phyloP scores from a whole-genome alignment of 306 rosid species.

The Phaseolus lunatus region DNA sequence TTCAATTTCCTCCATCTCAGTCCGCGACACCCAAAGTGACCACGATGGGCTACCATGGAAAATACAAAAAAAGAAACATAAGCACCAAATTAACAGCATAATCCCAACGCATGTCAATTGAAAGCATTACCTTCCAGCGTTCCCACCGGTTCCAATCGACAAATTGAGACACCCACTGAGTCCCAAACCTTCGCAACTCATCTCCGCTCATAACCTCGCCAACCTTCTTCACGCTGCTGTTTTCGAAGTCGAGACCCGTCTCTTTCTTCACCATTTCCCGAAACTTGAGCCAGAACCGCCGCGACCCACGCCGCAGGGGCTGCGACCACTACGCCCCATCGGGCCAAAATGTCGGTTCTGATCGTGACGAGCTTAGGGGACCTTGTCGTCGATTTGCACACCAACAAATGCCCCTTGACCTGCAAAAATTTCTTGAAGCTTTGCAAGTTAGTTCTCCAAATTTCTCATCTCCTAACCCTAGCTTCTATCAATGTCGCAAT shows the following conservation, averaged over 20 bases:
- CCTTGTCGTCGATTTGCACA: too few relatives aligned
- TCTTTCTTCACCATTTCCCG: conserved; percentile 74
- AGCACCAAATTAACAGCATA: neutral
- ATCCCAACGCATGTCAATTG: conserved; percentile 6
- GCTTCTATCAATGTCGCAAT: too few relatives aligned
- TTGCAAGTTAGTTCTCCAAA: too few relatives aligned
- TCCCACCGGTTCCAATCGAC: conserved; percentile 79
- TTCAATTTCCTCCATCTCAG: too few relatives aligned
- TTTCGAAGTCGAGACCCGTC: conserved; percentile 75
- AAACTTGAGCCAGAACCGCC: conserved; percentile 69
- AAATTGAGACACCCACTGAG: conserved; percentile 59
- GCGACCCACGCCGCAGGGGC: conserved; percentile 70
- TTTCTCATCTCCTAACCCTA: too few relatives aligned
- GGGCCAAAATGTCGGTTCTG: too few relatives aligned
- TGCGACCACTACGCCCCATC: conserved; percentile 64
- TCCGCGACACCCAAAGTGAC: too few relatives aligned
- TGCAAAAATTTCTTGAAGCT: too few relatives aligned
- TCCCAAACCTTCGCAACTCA: conserved; percentile 65
- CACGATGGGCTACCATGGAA: too few relatives aligned
- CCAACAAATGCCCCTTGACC: too few relatives aligned
- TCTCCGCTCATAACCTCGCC: conserved; percentile 48
- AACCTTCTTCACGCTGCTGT: conserved; percentile 57
- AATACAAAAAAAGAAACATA: neutral
- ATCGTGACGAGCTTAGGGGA: too few relatives aligned
- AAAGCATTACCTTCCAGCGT: conserved; percentile 79